These are phyloP conservation scores for Cyberlindnera euphorbiiphila DNA, from an alignment of 805 yeast species.

Conservation along the genomic window DNA sequence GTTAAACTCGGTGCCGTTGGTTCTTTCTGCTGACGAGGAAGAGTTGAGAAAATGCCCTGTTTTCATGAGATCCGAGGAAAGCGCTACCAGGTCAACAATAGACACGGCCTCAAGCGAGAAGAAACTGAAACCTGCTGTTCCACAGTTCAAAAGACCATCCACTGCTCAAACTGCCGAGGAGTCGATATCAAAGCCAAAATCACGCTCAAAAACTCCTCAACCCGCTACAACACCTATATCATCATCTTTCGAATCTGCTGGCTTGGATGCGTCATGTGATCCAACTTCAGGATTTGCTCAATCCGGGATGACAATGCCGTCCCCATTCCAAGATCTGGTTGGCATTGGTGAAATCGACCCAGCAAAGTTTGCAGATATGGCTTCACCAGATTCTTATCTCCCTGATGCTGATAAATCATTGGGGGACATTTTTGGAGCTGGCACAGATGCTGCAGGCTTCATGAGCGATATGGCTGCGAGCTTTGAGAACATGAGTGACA, in stretches of 20 bases:
- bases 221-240: not conserved
- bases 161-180: conserved; percentile 8
- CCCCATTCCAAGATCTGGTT: conserved; percentile 1
- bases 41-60: conserved; percentile 15
- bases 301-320: not conserved
- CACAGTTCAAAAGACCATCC: conserved; percentile 1
- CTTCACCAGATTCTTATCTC: conserved; percentile 14
- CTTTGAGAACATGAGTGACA: conserved; percentile 3
- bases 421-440: conserved; percentile 21
- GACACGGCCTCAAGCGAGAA: too few relatives aligned
- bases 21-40: conserved; percentile 22
- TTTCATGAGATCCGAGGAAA: conserved; percentile 11
- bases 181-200: not conserved
- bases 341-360: not conserved
- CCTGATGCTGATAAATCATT: conserved; percentile 17
- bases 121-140: not conserved
- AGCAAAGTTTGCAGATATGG: conserved; percentile 4
- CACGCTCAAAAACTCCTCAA: not conserved
- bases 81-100: conserved; percentile 13
- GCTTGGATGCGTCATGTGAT: not conserved
- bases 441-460: conserved; percentile 2
- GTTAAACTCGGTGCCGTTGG: conserved; percentile 26
- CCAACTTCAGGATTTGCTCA: conserved; percentile 1
- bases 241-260: not conserved
- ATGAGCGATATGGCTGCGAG: conserved; percentile 11